A percentile compares a stretch with the other conserved stretches of the same genome.
Conservation (phyloP, 1,139 yeast genomes). For the Pichia sp. region DNA sequence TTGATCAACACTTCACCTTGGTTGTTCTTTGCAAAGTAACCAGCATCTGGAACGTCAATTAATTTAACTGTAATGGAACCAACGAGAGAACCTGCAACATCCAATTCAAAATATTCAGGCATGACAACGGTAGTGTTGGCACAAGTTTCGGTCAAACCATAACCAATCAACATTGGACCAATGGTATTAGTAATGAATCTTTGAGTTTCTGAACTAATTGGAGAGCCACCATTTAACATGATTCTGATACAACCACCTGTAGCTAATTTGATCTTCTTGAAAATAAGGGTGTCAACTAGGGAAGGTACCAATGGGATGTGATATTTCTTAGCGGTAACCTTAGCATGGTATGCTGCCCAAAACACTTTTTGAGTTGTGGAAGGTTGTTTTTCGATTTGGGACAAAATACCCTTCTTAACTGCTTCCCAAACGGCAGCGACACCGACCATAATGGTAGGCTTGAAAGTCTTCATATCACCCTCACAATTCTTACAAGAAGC, state of each 20-base stretch:
- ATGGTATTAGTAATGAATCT: conserved; percentile 66
- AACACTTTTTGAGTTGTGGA: conserved; percentile 67
- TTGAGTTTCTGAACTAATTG: conserved; percentile 83
- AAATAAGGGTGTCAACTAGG: conserved; percentile 57
- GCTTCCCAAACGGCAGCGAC: conserved; percentile 99
- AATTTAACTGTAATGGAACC: conserved; percentile 84
- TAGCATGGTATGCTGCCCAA: conserved; percentile 83
- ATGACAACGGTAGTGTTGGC: conserved; percentile 77
- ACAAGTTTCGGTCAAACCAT: conserved; percentile 94
- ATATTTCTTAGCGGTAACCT: conserved; percentile 50
- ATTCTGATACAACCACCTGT: conserved; percentile 84
- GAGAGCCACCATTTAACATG: conserved; percentile 90
- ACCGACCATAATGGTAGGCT: conserved; percentile 95
- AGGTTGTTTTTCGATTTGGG: conserved; percentile 66
- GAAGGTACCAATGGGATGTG: conserved; percentile 75
- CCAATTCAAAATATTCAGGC: conserved; percentile 59
- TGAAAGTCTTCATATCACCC: conserved; percentile 82
- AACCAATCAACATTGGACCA: conserved; percentile 90
- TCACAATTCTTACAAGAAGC: conserved; percentile 74
- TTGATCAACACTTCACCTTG: conserved; percentile 88
- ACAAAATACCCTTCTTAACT: conserved; percentile 84
- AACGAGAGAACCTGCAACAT: conserved; percentile 74
- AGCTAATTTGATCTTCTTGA: conserved; percentile 86
- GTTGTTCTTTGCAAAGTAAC: conserved; percentile 81
- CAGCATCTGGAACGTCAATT: conserved; percentile 88